phyloP scores from a whole-genome alignment of 495 filamentous ascomycete species.

The Halenospora varia region DNA sequence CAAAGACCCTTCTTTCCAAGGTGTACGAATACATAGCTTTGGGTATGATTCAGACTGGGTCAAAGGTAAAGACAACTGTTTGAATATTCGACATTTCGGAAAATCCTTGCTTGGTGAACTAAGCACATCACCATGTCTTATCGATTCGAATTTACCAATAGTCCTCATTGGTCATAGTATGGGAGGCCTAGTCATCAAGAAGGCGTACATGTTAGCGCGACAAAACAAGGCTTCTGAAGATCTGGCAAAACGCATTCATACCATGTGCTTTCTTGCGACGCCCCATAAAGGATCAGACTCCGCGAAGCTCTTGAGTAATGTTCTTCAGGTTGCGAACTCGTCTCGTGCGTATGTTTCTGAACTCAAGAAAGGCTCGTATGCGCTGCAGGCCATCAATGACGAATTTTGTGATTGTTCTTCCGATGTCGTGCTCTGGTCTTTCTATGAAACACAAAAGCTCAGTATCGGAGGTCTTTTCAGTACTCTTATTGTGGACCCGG shows the following conservation, averaged over 20 bases:
- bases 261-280: constrained; percentile 47
- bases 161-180: constrained; percentile 49
- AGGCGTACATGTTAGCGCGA: constrained; percentile 25
- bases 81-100: constrained; percentile 34
- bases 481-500: constrained; percentile 34
- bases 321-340: constrained; percentile 41
- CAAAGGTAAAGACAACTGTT: constrained; percentile 27
- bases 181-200: constrained; percentile 50
- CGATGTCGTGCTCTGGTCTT: constrained; percentile 37
- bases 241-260: constrained; percentile 30
- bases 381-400: constrained; percentile 41
- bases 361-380: constrained; percentile 30
- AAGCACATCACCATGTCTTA: background rate
- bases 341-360: constrained; percentile 39
- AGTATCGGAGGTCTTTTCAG: constrained; percentile 19
- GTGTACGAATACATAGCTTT: constrained; percentile 11
- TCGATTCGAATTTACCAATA: constrained; percentile 28
- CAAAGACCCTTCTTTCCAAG: constrained; percentile 4
- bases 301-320: constrained; percentile 35
- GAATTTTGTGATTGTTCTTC: constrained; percentile 39
- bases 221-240: constrained; percentile 42
- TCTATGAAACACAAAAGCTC: constrained; percentile 43
- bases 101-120: constrained; percentile 33
- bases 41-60: constrained; percentile 11
- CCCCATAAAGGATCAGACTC: constrained; percentile 46